A percentile compares a stretch with the other conserved stretches of the same genome.
These are phyloP conservation scores for Tylopilus rubrobrunneus DNA, from an alignment of 768 basidiomycete species.

Conservation along the genomic window DNA sequence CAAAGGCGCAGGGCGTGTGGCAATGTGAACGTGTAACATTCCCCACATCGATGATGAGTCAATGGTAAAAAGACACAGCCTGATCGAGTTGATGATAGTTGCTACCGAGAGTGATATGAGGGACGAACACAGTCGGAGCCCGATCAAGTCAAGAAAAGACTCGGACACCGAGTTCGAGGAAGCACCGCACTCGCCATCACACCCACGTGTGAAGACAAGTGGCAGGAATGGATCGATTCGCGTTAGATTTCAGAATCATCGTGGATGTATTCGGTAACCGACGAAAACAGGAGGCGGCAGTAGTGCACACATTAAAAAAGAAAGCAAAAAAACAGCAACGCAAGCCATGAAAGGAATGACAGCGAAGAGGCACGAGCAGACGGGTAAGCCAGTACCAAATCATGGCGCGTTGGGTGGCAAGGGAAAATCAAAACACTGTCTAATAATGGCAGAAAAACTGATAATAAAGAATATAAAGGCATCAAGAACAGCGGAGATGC, in stretches of 20 bases:
- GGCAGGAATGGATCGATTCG: neutral
- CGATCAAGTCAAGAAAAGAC: no score
- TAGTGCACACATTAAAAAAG: neutral
- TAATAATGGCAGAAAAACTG: slow-evolving; percentile 3
- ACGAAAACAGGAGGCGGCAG: slow-evolving; percentile 1
- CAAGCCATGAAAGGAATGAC: slow-evolving; percentile 16
- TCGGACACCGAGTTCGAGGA: no score
- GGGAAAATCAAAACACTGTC: slow-evolving; percentile 2
- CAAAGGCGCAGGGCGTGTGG: no score
- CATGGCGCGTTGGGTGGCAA: slow-evolving; percentile 11
- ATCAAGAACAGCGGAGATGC: slow-evolving; percentile 6
- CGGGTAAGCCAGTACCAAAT: slow-evolving; percentile 14
- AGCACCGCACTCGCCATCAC: no score
- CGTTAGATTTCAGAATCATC: neutral
- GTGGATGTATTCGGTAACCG: neutral
- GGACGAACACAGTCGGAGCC: no score
- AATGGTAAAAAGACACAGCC: no score
- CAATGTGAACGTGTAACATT: no score
- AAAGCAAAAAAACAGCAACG: neutral
- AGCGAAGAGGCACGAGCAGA: neutral
- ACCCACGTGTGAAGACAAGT: neutral
- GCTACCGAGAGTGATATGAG: no score
- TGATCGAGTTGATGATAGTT: no score
- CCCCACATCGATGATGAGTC: no score
- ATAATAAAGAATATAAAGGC: slow-evolving; percentile 10